Base-by-base conservation (phyloP, 1,139 yeast species). In the Pichia sorboxylosa region DNA sequence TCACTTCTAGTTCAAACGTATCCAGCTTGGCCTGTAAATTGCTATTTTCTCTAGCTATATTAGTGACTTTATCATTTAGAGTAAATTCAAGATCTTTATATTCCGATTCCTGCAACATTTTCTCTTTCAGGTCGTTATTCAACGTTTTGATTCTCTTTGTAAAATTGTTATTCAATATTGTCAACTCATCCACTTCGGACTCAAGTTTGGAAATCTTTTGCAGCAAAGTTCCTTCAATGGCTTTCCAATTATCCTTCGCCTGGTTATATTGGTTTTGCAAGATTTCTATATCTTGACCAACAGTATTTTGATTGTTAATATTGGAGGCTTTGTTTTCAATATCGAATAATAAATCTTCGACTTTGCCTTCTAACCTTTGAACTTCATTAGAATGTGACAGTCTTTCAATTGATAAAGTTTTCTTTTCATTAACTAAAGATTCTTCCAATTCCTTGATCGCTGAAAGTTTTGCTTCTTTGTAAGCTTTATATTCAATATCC, bases 191-290 rank as follows among this genome's bases (percentile, higher is more conserved):
- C 15, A 55, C 35, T 26, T 57, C 56, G 17, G 38, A 44, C 26
- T 57, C 56, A 10, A 55, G 37, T n/a, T 47, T 43, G 6, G 48
- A 38, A 17, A 55, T 48, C 17, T 52, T 50, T 23, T 44, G 50
- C 28, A 51, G 32, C 19, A 48, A 54, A 24, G 51, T 40, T 28
- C 52, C 46, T 34, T 55, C 57, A 18, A 54, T 47, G 16, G 51
- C 35, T 29, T 51, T 48, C 53, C 58, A 47, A 36, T 52, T 49
- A 30, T 50, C 57, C 34, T 51, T 53, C 0, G 85, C 79, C 16
- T 73, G 65, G 6, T 75, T 61, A 47, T 76, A 78, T 46, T 78
- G 85, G 9, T 69, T 62, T 46, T 79, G 87, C 17, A 81, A 51
- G 13, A 65, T 61, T 34, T 73, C 80, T 39, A 34, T 39, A 13